Conservation (phyloP, 306 rosid species). For the Prunus mongolica region DNA sequence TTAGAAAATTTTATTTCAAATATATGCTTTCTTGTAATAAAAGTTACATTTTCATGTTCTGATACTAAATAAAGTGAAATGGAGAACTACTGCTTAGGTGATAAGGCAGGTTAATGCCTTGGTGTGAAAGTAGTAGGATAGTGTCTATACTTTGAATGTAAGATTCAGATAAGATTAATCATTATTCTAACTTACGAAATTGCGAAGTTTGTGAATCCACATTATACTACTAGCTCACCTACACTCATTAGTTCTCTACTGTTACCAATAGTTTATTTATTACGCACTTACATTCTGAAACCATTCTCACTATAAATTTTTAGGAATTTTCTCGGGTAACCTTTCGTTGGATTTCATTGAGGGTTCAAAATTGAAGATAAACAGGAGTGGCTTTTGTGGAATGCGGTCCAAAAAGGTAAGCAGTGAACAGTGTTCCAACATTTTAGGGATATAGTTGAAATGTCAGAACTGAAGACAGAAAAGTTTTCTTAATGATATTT, state of each 20-base stretch:
- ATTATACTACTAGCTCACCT: neutral
- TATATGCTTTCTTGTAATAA: neutral
- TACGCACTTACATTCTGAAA: neutral
- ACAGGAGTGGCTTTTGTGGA: constrained; percentile 84
- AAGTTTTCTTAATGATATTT: neutral
- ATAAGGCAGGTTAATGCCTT: neutral
- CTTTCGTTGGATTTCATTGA: constrained; percentile 67
- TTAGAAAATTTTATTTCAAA: neutral
- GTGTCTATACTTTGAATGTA: neutral
- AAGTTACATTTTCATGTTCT: neutral
- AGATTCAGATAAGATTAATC: neutral
- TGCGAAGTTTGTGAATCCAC: constrained; percentile 1
- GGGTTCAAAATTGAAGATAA: constrained; percentile 57
- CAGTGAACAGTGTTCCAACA: neutral
- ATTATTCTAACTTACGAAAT: neutral
- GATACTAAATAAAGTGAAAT: neutral
- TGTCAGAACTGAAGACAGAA: neutral
- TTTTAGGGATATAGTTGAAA: neutral
- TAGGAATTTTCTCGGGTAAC: constrained; percentile 80
- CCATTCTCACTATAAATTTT: constrained; percentile 1
- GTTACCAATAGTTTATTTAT: neutral
- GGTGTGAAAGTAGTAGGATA: neutral
- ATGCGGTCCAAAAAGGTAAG: constrained; percentile 90
- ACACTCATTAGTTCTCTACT: neutral
- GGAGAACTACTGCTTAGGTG: neutral